Percentiles rank a stretch among this genome's conserved stretches.
These are phyloP conservation scores for Mortierella sp. DNA, from an alignment of 371 early-diverging fungal genomes.

Conservation along the genomic window DNA sequence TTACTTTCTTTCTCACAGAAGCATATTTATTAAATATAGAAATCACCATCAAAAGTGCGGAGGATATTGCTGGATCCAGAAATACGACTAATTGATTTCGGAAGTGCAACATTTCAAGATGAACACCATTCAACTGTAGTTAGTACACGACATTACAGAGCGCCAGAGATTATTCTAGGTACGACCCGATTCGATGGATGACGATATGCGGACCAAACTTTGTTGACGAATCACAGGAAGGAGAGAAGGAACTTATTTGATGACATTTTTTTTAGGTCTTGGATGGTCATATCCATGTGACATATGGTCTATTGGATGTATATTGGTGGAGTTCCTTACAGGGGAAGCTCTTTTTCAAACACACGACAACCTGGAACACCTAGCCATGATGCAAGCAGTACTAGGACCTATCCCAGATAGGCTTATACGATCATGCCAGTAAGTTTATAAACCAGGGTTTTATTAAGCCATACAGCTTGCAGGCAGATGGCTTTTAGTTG, in stretches of 20 bases:
- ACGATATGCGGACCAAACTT: background rate
- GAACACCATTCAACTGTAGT: constrained; percentile 94
- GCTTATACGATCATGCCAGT: constrained; percentile 60
- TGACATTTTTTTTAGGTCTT: constrained; percentile 55
- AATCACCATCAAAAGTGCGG: constrained; percentile 53
- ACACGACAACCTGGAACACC: constrained; percentile 85
- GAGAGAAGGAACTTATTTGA: background rate
- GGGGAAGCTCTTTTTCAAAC: constrained; percentile 97
- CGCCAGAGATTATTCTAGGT: constrained; percentile 96
- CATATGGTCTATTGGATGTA: constrained; percentile 98
- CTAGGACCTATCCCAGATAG: constrained; percentile 65
- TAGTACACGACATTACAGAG: constrained; percentile 95
- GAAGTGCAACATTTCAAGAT: constrained; percentile 93
- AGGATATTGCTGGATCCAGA: constrained; percentile 78
- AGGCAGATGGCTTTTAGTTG: background rate
- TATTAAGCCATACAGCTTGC: too few relatives aligned
- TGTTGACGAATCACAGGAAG: too few relatives aligned
- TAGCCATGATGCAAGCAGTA: constrained; percentile 82
- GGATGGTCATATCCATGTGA: constrained; percentile 98
- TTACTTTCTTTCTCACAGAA: background rate
- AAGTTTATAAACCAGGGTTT: constrained; percentile 8
- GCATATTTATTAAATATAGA: constrained; percentile 15
- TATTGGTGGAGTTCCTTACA: constrained; percentile 92
- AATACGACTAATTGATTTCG: constrained; percentile 96
- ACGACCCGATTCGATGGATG: constrained; percentile 3